These are phyloP conservation scores for Bassia scoparia DNA, from an alignment of 148 eudicot genomes.

Conservation along the genomic window DNA sequence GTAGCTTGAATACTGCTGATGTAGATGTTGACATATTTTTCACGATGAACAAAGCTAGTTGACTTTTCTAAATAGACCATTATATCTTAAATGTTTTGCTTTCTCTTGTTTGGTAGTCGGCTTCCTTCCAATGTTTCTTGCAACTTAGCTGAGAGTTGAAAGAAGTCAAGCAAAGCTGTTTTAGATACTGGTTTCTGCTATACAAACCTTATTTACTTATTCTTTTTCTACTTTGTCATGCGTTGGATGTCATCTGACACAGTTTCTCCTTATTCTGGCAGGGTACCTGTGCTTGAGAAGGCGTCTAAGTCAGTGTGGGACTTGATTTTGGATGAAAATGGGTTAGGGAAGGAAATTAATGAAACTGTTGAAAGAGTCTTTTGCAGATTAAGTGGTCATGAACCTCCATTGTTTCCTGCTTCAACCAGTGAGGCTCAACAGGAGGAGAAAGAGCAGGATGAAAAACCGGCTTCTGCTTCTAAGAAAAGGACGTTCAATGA, in stretches of 20 bases:
- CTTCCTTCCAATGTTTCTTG: not conserved
- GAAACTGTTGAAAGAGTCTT: conserved; percentile 89
- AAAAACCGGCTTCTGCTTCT: conserved; percentile 38
- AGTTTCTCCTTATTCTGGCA: conserved; percentile 25
- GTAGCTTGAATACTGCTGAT: not conserved
- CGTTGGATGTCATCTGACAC: not conserved
- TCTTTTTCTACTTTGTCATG: not conserved
- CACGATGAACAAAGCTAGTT: too few relatives aligned
- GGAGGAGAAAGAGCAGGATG: conserved; percentile 42
- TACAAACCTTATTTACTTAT: not conserved
- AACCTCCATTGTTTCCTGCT: conserved; percentile 66
- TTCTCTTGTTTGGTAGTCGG: not conserved
- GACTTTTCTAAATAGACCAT: too few relatives aligned
- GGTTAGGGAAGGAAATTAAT: conserved; percentile 76
- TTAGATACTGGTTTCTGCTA: not conserved
- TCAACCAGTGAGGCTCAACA: conserved; percentile 37
- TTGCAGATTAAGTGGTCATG: conserved; percentile 81
- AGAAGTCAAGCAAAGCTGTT: too few relatives aligned
- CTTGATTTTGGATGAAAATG: conserved; percentile 66
- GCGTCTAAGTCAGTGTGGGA: conserved; percentile 98
- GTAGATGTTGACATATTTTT: not conserved
- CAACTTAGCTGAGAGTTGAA: not conserved
- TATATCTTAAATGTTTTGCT: too few relatives aligned
- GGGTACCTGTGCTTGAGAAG: conserved; percentile 93
- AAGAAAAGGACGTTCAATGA: conserved; percentile 64